phyloP scores from a whole-genome alignment of 306 rosid genomes.

The Lagenaria siceraria region DNA sequence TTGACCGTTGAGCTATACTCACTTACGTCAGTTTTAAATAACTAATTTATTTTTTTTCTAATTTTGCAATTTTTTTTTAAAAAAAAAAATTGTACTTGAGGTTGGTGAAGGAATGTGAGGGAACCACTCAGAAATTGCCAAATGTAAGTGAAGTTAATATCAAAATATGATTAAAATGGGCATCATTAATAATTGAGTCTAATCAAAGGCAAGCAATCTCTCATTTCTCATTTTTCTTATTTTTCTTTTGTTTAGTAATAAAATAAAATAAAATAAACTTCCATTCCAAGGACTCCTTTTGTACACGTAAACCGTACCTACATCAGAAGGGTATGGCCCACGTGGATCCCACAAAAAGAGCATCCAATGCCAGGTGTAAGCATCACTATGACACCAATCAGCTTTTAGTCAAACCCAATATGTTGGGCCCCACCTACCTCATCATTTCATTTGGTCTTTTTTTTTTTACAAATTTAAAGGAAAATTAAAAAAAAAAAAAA shows the following conservation, averaged over 20 bases:
- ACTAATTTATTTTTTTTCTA: too few species aligned
- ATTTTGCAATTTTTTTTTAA: too few species aligned
- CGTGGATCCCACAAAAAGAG: constrained; percentile 13
- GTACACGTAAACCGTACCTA: constrained; percentile 5
- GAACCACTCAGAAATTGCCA: not conserved
- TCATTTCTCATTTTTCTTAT: not conserved
- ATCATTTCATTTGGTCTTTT: constrained; percentile 3
- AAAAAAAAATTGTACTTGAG: too few species aligned
- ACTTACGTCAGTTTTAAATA: too few species aligned
- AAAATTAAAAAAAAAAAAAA: too few species aligned
- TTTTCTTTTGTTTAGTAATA: not conserved
- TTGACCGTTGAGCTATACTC: too few species aligned
- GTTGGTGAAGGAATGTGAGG: not conserved
- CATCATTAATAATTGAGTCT: constrained; percentile 6
- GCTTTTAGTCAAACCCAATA: constrained; percentile 38
- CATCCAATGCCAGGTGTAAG: constrained; percentile 24
- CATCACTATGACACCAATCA: constrained; percentile 11
- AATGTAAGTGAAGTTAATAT: not conserved
- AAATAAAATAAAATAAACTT: not conserved
- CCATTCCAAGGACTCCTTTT: not conserved
- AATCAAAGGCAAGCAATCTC: constrained; percentile 9
- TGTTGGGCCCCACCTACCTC: constrained; percentile 13
- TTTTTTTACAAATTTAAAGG: not conserved
- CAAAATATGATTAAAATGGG: not conserved
- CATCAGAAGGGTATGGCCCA: not conserved